Evolutionary conservation across 2,329 filamentous ascomycete genomes (phyloP), one percentile per base, ranked within the genome.

Genomic region (Metarhizium robertsii): DNA sequence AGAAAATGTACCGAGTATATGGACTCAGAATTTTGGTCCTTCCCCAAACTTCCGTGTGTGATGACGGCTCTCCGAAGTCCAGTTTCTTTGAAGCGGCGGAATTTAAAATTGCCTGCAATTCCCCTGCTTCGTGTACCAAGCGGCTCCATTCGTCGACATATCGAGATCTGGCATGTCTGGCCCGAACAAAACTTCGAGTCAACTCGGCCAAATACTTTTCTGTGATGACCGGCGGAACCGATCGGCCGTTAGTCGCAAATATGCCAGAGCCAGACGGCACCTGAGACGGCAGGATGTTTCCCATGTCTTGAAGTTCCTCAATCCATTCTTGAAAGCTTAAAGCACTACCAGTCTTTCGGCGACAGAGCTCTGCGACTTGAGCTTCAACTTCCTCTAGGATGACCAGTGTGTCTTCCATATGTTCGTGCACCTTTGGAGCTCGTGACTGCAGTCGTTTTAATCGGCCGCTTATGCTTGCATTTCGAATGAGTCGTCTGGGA

Each of bases 131-230:
- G 56, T 83, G 79, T 48, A 96, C 81, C 13, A 96, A 74, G 14
- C 80, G 79, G 65, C 88, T 85, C 94, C 94, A 99, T 67, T 95
- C 89, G 64, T 88, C 86, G 29, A 87, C 76, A 65, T 94, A 96
- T 48, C 94, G 82, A 29, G 87, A 85, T 61, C 90, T 87, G 53
- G 89, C 85, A 69, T 99, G 92, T 32, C 88, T 82, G 6, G 92
- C 90, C 55, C 91, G 84, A 62, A 88, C 84, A 36, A 97, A 76
- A 60, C 88, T 87, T 55, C 92, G 80, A 2, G 91, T 95, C 36
- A 99, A 71, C 60, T 96, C 90, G 54, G 94, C 94, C 59, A 99
- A 77, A 69, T 95, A 99, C 63, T 92, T 87, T 66, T 95, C 88
- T 0, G 94, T 97, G 58, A 99, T 88, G 51, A 97, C 86, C 18